Percentiles rank a stretch among this genome's conserved stretches.
These are phyloP conservation scores for Furcasterigmium furcatum DNA, from an alignment of 2,329 filamentous ascomycete genomes.

Conservation along the genomic window DNA sequence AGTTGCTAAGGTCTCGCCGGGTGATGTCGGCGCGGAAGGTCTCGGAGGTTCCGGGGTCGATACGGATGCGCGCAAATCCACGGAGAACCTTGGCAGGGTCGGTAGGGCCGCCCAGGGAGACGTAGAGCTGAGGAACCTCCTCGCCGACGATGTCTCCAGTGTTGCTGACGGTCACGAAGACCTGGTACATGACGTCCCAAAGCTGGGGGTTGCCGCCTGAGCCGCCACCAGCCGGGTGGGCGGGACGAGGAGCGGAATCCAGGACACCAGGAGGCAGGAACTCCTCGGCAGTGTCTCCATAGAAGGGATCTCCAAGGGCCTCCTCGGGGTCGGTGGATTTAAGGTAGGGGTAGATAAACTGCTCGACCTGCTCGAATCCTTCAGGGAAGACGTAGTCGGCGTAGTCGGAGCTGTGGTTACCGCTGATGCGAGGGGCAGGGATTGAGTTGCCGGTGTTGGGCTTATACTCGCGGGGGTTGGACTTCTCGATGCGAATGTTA, in stretches of 20 bases:
- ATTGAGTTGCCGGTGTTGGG: conserved; percentile 60
- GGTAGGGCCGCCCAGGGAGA: conserved; percentile 74
- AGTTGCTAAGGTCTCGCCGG: conserved; percentile 81
- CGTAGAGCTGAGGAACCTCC: conserved; percentile 74
- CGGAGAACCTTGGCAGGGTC: conserved; percentile 68
- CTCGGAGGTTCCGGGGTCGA: conserved; percentile 64
- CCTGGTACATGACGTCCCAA: conserved; percentile 67
- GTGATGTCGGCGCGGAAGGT: conserved; percentile 70
- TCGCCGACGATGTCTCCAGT: conserved; percentile 63
- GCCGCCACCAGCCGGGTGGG: conserved; percentile 43
- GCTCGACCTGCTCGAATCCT: conserved; percentile 44
- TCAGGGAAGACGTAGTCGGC: conserved; percentile 67
- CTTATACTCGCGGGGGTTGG: conserved; percentile 46
- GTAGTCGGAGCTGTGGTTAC: conserved; percentile 57
- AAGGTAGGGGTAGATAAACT: conserved; percentile 70
- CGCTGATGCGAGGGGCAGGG: conserved; percentile 60
- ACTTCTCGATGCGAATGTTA: conserved; percentile 56
- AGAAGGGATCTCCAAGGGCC: conserved; percentile 56
- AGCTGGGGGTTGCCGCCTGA: conserved; percentile 63
- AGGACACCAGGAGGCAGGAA: conserved; percentile 59
- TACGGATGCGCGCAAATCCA: conserved; percentile 74
- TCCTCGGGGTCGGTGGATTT: conserved; percentile 56
- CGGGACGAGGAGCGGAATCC: conserved; percentile 54
- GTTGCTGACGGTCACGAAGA: conserved; percentile 68
- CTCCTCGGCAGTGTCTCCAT: conserved; percentile 53